Base-by-base conservation (phyloP, 345 rosid species). In the Ceriops tagal region DNA sequence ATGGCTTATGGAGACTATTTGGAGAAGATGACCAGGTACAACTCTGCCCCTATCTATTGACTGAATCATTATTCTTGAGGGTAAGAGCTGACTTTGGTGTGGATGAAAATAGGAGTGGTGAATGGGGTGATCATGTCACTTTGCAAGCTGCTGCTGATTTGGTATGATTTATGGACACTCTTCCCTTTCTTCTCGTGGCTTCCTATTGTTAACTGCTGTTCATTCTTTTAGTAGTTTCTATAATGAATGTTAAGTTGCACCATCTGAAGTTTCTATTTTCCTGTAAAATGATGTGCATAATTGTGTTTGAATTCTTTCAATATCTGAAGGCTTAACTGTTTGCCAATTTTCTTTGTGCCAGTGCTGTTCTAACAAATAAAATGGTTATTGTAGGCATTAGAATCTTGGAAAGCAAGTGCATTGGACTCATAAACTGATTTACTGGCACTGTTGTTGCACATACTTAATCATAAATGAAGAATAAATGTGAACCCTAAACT, bases 1-100 rank as follows among this genome's bases (percentile, higher is more conserved):
- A 89, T 89, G 95, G 82, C 77, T 3, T 89, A 75, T 69, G 82
- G 53, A 19, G 90, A 89, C 62, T 89, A 87, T 77, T 73, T 89
- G 76, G 85, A 85, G 83, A 78, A 81, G 83, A 89, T 89, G 92
- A 76, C 81, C 75, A 77, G 70, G 92, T 89, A 69, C 61, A 20
- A 49, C 49, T 65, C 74, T 72, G 68, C 51, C 59, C 59, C 58
- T 64, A 57, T 63, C 47, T 58, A 19, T 62, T 55, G n/a, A 53
- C 18, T 70, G 67, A 22, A 57, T 49, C 56, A 57, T 57, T 47
- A 32, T 18, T 28, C 64, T 68, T 53, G 9, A 56, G 61, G 18
- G 22, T 64, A 35, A 66, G 27, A 59, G 39, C 53, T 73, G 74
- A 77, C 60, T 24, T 68, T 21, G 34, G 51, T 64, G 61, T 68